Base-by-base conservation (phyloP, 306 rosid genomes). In the Cucumis cinereus region DNA sequence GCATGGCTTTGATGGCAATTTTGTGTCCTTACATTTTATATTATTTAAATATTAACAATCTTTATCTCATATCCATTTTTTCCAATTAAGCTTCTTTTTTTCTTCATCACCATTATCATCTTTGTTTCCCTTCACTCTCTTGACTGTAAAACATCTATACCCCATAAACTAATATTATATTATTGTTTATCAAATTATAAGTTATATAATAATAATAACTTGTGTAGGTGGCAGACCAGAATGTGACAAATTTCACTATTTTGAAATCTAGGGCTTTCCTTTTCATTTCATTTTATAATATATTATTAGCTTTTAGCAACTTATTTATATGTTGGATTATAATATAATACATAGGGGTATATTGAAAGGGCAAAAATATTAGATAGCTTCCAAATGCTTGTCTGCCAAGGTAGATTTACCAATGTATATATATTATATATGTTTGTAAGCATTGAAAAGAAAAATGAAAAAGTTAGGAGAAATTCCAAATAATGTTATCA, bases 1-100 rank as follows among this genome's bases (percentile, higher is more conserved):
- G 53, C 58, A 70, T 47, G 75, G 52, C 36, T 73, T 36, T 59
- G 77, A 75, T 76, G 81, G 79, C 82, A 77, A 74, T 76, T 78
- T 43, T 47, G 8, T 70, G 75, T 50, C 50, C 85, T 78, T 74
- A 30, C 75, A 58, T 45, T 45, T 71, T 47, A 8, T 67, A 30
- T 72, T 72, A 71, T 58, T 73, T 76, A 58, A 71, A 47, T 63
- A 59, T 41, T 8, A 16, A 30, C 14, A 8, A 28, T 23, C 75
- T 70, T 47, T 70, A 70, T 49, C 38, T 15, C 35, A 24, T 70
- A 43, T 47, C 17, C 38, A 6, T 8, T 16, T 2, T 41, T 41
- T 2, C 8, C 54, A 47, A 47, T 47, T 8, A 12, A 13, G 13
- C 74, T 43, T 13, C 23, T 45, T 5, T 38, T 38, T 50, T 50